Percentiles rank a stretch among this genome's conserved stretches.
Evolutionary conservation across 495 filamentous ascomycete species (phyloP).

Genomic region (Xylaria intraflava): DNA sequence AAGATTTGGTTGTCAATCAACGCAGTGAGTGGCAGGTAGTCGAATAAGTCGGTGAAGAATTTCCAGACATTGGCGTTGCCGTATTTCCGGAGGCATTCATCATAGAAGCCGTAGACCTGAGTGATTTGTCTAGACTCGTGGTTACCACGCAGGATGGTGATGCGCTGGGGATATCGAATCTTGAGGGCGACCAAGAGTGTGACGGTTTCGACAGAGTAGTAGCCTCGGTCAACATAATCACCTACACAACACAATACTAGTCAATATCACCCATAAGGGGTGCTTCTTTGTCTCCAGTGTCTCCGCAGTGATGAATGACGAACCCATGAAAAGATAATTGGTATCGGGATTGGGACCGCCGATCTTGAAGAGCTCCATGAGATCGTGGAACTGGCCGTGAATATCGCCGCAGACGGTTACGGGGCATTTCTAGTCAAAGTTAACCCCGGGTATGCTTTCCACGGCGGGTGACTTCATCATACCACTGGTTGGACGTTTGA

Average conservation of each 20-base stretch:
- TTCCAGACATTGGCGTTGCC: slow-evolving; percentile 99
- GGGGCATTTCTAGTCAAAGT: slow-evolving; percentile 69
- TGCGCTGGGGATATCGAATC: slow-evolving; percentile 92
- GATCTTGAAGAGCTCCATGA: slow-evolving; percentile 94
- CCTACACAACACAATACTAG: slow-evolving; percentile 42
- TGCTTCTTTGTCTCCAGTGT: not conserved
- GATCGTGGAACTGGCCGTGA: slow-evolving; percentile 87
- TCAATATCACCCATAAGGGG: not conserved
- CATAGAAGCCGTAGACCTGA: slow-evolving; percentile 96
- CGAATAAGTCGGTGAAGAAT: slow-evolving; percentile 98
- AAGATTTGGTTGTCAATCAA: slow-evolving; percentile 99
- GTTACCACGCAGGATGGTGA: slow-evolving; percentile 94
- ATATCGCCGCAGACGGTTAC: slow-evolving; percentile 93
- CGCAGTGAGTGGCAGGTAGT: slow-evolving; percentile 95
- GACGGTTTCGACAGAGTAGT: slow-evolving; percentile 95
- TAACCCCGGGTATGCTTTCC: slow-evolving; percentile 13
- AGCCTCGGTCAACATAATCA: slow-evolving; percentile 94
- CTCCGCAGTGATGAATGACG: slow-evolving; percentile 15
- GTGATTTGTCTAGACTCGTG: slow-evolving; percentile 97
- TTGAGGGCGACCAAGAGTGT: slow-evolving; percentile 91
- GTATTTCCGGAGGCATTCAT: slow-evolving; percentile 95
- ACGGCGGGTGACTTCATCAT: slow-evolving; percentile 32
- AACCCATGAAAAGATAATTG: slow-evolving; percentile 95
- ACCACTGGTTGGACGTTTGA: slow-evolving; percentile 99
- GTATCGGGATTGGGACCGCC: slow-evolving; percentile 88